phyloP scores from a whole-genome alignment of 305 asterid species.

The Fraxinus platypoda region DNA sequence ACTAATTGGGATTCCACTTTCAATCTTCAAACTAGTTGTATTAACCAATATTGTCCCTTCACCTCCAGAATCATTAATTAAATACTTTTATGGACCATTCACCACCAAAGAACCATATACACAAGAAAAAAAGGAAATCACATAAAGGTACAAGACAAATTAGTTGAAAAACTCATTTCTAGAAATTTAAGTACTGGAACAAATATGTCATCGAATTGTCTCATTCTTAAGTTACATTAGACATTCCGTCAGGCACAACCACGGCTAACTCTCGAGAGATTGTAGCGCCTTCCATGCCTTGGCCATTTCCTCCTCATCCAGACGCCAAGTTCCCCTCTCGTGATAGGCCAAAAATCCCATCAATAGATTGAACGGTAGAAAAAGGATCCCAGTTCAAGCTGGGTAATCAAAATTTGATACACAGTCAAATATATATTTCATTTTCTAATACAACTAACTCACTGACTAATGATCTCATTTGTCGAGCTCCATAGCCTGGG shows the following conservation, averaged over 20 bases:
- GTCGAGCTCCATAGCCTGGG: conserved; percentile 91
- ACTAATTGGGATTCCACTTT: neutral
- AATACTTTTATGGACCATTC: neutral
- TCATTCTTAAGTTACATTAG: neutral
- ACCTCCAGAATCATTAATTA: neutral
- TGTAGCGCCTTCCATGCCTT: neutral
- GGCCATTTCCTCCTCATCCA: neutral
- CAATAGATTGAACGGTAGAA: too few species aligned
- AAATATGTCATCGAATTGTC: neutral
- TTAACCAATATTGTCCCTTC: too few species aligned
- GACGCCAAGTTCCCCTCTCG: neutral
- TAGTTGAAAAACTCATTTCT: neutral
- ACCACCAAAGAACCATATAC: neutral
- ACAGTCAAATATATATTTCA: neutral
- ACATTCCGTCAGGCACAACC: neutral
- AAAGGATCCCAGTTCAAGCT: too few species aligned
- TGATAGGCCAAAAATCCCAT: too few species aligned
- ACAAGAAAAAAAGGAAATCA: neutral
- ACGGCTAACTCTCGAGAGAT: neutral
- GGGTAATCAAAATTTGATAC: too few species aligned
- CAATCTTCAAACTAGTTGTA: neutral
- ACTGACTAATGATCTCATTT: conserved; percentile 42
- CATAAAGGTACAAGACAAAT: neutral
- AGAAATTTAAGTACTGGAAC: neutral
- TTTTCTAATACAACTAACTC: neutral